Evolutionary conservation across 169 alveolate species (phyloP).

Genomic region (Plasmodium vinckei): DNA sequence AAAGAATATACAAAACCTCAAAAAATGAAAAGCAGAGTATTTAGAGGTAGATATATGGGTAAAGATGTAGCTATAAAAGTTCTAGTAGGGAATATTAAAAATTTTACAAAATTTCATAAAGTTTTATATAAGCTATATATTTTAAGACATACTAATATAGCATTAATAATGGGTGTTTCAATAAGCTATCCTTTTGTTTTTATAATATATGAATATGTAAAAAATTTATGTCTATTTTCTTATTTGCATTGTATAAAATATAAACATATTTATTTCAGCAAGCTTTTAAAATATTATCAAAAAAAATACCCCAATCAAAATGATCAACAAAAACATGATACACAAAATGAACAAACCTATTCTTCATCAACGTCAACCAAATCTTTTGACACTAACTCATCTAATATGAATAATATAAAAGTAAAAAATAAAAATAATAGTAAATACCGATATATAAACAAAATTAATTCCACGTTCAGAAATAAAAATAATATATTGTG

Average conservation of each 20-base stretch:
- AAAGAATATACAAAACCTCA: background rate
- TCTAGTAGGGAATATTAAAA: slow-evolving; percentile 66
- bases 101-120: slow-evolving; percentile 48
- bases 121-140: slow-evolving; percentile 37
- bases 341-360: too few relatives aligned
- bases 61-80: slow-evolving; percentile 78
- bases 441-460: too few relatives aligned
- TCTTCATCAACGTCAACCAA: too few relatives aligned
- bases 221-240: slow-evolving; percentile 51
- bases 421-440: too few relatives aligned
- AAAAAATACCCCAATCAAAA: background rate
- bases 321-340: background rate
- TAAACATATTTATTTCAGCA: slow-evolving; percentile 29
- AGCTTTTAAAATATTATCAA: background rate
- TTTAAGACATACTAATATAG: slow-evolving; percentile 70
- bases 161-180: slow-evolving; percentile 73
- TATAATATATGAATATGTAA: slow-evolving; percentile 65
- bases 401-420: too few relatives aligned
- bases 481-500: too few relatives aligned
- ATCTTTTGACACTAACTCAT: too few relatives aligned
- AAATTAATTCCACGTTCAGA: too few relatives aligned
- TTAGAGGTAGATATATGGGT: slow-evolving; percentile 74
- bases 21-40: slow-evolving; percentile 48
- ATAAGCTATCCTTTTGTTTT: slow-evolving; percentile 71
- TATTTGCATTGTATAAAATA: slow-evolving; percentile 50